phyloP scores from a whole-genome alignment of 208 protist species.

The Acanthamoeba lenticulata region DNA sequence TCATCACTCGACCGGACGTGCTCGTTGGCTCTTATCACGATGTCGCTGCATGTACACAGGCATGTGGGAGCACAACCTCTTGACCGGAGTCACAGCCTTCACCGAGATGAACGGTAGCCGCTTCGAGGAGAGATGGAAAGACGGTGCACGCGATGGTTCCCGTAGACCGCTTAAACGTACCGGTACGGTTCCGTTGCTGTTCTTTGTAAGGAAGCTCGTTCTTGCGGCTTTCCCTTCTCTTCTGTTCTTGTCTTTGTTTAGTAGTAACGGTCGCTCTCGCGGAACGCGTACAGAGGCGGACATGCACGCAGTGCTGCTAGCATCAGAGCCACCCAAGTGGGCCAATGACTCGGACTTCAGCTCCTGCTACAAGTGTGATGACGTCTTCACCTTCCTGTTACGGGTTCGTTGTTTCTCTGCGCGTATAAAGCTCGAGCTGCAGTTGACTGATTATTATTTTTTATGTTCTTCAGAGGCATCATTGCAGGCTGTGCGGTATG shows the following conservation, averaged over 20 bases:
- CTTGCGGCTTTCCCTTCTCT: not conserved
- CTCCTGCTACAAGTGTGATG: constrained; percentile 51
- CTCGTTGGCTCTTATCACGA: not conserved
- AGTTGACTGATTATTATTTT: not conserved
- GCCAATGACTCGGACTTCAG: not conserved
- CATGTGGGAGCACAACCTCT: constrained; percentile 11
- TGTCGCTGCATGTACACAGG: not conserved
- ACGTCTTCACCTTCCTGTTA: constrained; percentile 18
- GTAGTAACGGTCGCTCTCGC: not conserved
- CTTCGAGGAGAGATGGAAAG: constrained; percentile 48
- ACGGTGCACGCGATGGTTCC: not conserved
- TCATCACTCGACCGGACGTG: not conserved
- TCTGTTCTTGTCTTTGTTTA: not conserved
- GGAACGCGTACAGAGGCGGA: not conserved
- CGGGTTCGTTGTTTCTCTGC: not conserved
- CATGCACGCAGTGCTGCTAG: not conserved
- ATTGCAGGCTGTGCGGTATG: constrained; percentile 35
- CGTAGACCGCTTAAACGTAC: not conserved
- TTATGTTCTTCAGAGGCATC: not conserved
- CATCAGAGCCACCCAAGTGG: not conserved
- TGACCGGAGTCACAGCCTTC: not conserved
- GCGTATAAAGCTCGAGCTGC: not conserved
- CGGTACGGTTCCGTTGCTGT: not conserved
- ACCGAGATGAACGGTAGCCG: not conserved
- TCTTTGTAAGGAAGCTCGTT: no score